A percentile compares a stretch with the other conserved stretches of the same genome.
These are phyloP conservation scores for Lipomyces sp. DNA, from an alignment of 805 yeast species.

Conservation along the genomic window DNA sequence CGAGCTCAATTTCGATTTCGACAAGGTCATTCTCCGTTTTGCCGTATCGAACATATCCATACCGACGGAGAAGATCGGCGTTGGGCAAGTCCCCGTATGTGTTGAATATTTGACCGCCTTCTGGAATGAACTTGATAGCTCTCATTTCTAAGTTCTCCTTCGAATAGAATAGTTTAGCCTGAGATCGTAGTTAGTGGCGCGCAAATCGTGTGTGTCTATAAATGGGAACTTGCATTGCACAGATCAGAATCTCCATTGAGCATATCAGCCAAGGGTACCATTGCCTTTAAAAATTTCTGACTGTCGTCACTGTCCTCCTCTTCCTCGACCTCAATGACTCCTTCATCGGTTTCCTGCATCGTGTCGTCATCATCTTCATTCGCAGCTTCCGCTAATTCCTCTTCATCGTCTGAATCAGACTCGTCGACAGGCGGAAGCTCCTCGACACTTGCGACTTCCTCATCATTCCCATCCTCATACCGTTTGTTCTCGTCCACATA, in stretches of 20 bases:
- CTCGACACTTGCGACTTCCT: slow-evolving; percentile 44
- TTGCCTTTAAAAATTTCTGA: slow-evolving; percentile 61
- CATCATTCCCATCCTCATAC: slow-evolving; percentile 37
- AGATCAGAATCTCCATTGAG: slow-evolving; percentile 81
- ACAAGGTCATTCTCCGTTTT: slow-evolving; percentile 64
- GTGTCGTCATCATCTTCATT: slow-evolving; percentile 45
- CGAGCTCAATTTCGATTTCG: slow-evolving; percentile 60
- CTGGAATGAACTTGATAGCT: slow-evolving; percentile 61
- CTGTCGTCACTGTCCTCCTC: slow-evolving; percentile 46
- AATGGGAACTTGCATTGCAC: slow-evolving; percentile 65
- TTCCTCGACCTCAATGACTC: slow-evolving; percentile 33
- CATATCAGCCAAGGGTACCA: slow-evolving; percentile 94
- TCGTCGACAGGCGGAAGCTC: slow-evolving; percentile 25
- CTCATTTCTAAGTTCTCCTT: slow-evolving; percentile 65
- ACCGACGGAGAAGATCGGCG: slow-evolving; percentile 84
- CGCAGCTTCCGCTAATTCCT: slow-evolving; percentile 40
- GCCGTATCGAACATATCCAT: slow-evolving; percentile 74
- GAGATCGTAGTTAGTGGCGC: background rate
- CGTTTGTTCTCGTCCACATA: slow-evolving; percentile 37
- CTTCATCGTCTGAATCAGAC: slow-evolving; percentile 33
- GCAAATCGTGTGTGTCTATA: background rate
- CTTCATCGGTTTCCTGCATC: slow-evolving; percentile 36
- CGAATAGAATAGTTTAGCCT: slow-evolving; percentile 43
- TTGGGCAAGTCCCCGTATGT: slow-evolving; percentile 91
- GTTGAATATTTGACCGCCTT: slow-evolving; percentile 80